Conservation (phyloP, 306 rosid genomes). For the Elaeagnus macrophylla region DNA sequence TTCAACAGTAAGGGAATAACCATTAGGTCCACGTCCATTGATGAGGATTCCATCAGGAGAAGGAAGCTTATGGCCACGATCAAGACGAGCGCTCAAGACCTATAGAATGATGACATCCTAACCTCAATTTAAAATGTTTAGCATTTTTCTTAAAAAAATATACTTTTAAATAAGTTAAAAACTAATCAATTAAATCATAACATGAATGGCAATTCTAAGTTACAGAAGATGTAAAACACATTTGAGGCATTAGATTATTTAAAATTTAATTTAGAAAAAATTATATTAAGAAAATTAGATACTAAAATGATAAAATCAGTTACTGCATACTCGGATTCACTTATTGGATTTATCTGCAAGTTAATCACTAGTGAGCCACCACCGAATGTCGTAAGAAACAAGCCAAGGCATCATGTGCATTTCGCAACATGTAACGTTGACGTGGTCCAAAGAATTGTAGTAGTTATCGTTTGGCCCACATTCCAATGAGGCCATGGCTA, state of each 20-base stretch:
- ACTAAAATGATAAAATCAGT: no score
- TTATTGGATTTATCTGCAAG: no score
- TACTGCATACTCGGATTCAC: no score
- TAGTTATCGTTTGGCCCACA: conserved; percentile 4
- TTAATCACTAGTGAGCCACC: background rate
- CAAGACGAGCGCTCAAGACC: conserved; percentile 63
- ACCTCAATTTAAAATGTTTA: no score
- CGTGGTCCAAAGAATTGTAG: background rate
- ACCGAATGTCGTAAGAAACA: background rate
- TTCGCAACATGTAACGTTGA: background rate
- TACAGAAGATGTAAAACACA: no score
- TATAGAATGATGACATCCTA: conserved; percentile 16
- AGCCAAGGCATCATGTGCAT: conserved; percentile 8
- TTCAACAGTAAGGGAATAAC: conserved; percentile 54
- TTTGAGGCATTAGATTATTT: no score
- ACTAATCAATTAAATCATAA: no score
- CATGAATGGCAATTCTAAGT: no score
- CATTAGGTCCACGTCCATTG: conserved; percentile 90
- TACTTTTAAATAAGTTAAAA: no score
- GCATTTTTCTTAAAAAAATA: no score
- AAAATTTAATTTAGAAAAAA: no score
- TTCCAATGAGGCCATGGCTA: background rate
- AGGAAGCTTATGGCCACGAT: conserved; percentile 64
- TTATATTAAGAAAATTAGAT: no score
- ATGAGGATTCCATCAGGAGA: conserved; percentile 86